Evolutionary conservation across 1,284 basidiomycete genomes (phyloP), one percentile per base, ranked within the genome.

Genomic region (Erythrobasidium hasegawianum): DNA sequence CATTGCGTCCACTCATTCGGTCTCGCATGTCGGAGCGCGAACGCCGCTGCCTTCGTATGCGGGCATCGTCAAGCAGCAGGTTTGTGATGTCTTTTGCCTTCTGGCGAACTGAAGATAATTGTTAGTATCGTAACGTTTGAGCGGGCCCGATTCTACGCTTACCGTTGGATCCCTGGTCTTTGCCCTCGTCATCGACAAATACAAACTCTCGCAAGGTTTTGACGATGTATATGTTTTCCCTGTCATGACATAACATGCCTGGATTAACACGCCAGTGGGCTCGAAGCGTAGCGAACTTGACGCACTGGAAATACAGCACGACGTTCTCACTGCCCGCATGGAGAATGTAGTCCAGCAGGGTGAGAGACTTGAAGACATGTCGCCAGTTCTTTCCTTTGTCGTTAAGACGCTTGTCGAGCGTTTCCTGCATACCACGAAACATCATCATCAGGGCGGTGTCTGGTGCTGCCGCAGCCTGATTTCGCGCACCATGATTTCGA

Each of bases 341-440:
- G 27, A 99, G 84, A 58, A 90, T 87, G 76, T 99, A 98, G 79
- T 99, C 96, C 54, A 99, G 86, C 10, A 99, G 84, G 0, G 94
- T 97, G 61, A 99, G 83, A 57, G 92, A 90, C 88, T 99, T 98
- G 85, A 97, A 98, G 69, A 98, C 96, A 82, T 99, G 96, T 58
- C 95, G 83, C 96, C 96, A 99, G 76, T 98, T 97, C 85, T 98
- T 98, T 45, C 96, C 96, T 81, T 97, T 98, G 81, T 99, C 96
- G 75, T 98, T 98, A 72, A 99, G 80, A 58, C 96, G 86, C 80
- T 98, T 98, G 80, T 99, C 96, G 69, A 99, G 83, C 90, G 97
- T 97, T 81, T 99, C 96, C 62, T 65, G 43, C 20, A 16, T 10
- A 24, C n/a, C n/a, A n/a, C n/a, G n/a, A n/a, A n/a, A n/a, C n/a